Evolutionary conservation across 2,329 filamentous ascomycete species (phyloP).

Genomic region (Aspergillus sp.): DNA sequence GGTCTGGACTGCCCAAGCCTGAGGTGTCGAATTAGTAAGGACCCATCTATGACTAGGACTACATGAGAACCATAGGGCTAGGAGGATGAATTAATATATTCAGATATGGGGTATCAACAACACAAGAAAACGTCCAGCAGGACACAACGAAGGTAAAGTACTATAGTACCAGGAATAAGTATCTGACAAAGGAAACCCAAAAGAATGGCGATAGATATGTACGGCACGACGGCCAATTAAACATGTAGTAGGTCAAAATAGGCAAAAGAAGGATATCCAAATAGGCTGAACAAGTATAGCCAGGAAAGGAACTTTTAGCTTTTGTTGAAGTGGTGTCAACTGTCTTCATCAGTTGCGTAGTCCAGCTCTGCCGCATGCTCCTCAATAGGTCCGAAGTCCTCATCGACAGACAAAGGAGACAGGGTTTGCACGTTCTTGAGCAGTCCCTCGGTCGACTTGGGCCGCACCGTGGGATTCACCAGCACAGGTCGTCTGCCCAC

Average conservation of each 20-base stretch:
- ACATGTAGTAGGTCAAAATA: neutral
- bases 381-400: constrained; percentile 27
- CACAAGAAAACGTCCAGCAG: neutral
- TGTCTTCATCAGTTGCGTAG: constrained; percentile 44
- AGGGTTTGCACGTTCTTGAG: constrained; percentile 43
- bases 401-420: constrained; percentile 26
- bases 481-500: constrained; percentile 55
- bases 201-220: neutral
- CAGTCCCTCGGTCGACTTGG: constrained; percentile 56
- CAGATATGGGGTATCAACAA: neutral
- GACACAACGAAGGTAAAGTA: neutral
- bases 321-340: neutral
- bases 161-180: neutral
- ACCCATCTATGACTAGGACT: no score
- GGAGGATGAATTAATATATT: neutral
- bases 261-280: no score
- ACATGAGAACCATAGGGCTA: no score
- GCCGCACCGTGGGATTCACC: constrained; percentile 50
- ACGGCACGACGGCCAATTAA: neutral
- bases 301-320: neutral
- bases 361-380: constrained; percentile 37
- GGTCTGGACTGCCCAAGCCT: no score
- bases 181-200: neutral
- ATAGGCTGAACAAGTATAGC: neutral
- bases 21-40: no score